phyloP scores from a whole-genome alignment of 352 stramenopile species.

The Pythium chondricola region DNA sequence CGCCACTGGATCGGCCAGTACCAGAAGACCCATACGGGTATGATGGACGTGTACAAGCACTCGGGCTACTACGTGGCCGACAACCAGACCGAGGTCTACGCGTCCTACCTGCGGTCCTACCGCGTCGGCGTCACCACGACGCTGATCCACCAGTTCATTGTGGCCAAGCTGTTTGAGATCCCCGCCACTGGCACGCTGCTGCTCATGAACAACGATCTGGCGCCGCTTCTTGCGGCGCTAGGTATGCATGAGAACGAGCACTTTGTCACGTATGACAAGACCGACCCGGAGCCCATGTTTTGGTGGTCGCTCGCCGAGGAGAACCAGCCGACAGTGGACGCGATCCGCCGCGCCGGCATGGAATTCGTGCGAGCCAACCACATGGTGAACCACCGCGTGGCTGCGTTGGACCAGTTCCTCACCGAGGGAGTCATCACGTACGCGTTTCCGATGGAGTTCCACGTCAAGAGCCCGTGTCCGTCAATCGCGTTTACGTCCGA shows the following conservation, averaged over 20 bases:
- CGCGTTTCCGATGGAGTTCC: conserved; percentile 29
- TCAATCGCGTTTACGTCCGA: conserved; percentile 41
- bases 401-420: conserved; percentile 55
- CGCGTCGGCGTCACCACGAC: conserved; percentile 67
- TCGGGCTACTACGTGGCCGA: conserved; percentile 45
- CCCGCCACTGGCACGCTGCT: conserved; percentile 58
- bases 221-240: conserved; percentile 40
- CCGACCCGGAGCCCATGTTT: conserved; percentile 37
- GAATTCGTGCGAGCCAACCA: conserved; percentile 47
- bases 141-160: conserved; percentile 69
- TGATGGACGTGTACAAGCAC: conserved; percentile 68
- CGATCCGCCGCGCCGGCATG: conserved; percentile 54
- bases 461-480: conserved; percentile 42
- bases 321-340: conserved; percentile 50
- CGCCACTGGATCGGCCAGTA: conserved; percentile 60
- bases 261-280: conserved; percentile 56
- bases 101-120: conserved; percentile 66
- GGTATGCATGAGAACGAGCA: conserved; percentile 53
- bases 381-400: conserved; percentile 49
- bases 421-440: conserved; percentile 42
- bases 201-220: conserved; percentile 57
- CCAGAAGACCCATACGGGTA: conserved; percentile 30
- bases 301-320: conserved; percentile 41
- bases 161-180: conserved; percentile 81
- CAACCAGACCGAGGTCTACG: conserved; percentile 61